Base-by-base conservation (phyloP, 345 rosid genomes). In the Tarenaya hassleriana region DNA sequence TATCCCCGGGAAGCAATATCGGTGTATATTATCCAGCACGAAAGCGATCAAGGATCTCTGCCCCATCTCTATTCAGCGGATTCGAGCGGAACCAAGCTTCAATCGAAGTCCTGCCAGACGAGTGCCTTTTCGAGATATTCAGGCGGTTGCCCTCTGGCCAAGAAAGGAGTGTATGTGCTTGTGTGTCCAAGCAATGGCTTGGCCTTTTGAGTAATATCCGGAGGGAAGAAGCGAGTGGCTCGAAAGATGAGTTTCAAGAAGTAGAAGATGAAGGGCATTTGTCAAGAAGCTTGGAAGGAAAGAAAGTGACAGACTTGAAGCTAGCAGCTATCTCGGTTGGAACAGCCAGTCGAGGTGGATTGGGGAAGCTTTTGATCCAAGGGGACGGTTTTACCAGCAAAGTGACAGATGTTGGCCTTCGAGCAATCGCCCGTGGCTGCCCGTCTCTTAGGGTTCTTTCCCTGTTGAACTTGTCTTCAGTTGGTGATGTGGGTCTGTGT, bases 131-230 rank as follows among this genome's bases (percentile, higher is more conserved):
- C 48, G 98, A 92, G 74, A 83, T 92, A 61, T 72, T 92, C 54
- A 70, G 94, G 51, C 79, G 90, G 16, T 61, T 92, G 65, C 78
- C 82, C 31, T 85, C 85, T 15, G 84, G 91, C 16, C 64, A 69
- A 58, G 98, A 84, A 61, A 81, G 90, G 80, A 81, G 90, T 63
- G 79, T 79, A 15, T 82, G 75, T 16, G 94, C 96, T 42, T 76
- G 83, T 59, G 95, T 88, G 31, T 88, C 96, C 52, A 88, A 81
- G 79, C 88, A 70, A 10, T 92, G 96, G 96, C 98, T 92, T 67
- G 31, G 49, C n/a, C 80, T 88, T 66, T 17, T 85, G 62, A 84
- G 86, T 64, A 83, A 72, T 52, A 88, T 92, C 63, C 52, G 56
- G 47, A 69, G 72, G 58, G 53, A 65, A 11, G 96, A 90, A 50